These are phyloP conservation scores for Polyplosphaeria fusca DNA, from an alignment of 495 filamentous ascomycete species.

Conservation along the genomic window DNA sequence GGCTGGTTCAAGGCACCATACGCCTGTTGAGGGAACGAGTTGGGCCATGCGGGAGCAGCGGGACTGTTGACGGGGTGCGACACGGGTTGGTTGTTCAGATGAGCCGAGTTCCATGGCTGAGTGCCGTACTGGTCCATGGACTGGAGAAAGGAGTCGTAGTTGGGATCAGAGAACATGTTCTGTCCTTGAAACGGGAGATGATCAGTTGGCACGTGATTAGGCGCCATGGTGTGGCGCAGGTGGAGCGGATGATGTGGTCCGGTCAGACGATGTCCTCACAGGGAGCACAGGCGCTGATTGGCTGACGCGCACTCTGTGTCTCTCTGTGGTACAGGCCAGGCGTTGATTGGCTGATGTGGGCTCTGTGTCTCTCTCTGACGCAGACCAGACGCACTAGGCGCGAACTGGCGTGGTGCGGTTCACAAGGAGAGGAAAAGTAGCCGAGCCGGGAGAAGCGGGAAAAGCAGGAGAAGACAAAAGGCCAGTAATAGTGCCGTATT, in stretches of 20 bases:
- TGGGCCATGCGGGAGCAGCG: too few species aligned
- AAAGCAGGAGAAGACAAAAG: too few species aligned
- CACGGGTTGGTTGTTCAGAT: constrained; percentile 11
- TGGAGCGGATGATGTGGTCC: neutral
- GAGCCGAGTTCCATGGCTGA: constrained; percentile 3
- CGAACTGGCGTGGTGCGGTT: constrained; percentile 16
- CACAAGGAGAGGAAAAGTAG: constrained; percentile 18
- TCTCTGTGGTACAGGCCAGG: neutral
- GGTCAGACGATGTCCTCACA: neutral
- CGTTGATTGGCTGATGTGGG: constrained; percentile 15
- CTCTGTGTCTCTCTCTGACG: constrained; percentile 7
- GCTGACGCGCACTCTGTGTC: constrained; percentile 5
- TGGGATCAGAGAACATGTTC: constrained; percentile 25
- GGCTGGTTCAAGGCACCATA: constrained; percentile 1
- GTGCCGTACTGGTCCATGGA: constrained; percentile 11
- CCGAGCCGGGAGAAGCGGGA: neutral
- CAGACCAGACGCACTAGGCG: constrained; percentile 19
- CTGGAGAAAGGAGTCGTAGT: constrained; percentile 14
- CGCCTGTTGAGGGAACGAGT: too few species aligned
- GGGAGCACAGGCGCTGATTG: constrained; percentile 9
- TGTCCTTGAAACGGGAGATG: constrained; percentile 22
- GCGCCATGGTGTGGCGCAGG: constrained; percentile 16
- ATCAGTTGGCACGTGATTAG: constrained; percentile 31
- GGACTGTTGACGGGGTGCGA: constrained; percentile 7
- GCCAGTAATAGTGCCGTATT: constrained; percentile 24